Conservation (phyloP, 805 yeast species). For the Saturnispora saitoi region DNA sequence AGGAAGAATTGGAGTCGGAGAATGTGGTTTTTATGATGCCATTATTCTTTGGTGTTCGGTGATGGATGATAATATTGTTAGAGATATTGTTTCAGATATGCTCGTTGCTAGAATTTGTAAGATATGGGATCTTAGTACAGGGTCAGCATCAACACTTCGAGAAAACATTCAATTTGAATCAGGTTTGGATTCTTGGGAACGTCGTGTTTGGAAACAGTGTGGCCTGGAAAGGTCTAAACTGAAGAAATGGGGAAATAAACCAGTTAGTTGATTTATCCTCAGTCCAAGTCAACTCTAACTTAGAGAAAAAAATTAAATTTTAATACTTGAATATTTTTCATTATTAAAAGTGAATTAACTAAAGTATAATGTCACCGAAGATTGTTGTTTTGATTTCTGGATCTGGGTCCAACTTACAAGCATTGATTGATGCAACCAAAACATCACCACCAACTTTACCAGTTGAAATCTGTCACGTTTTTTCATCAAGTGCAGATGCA, state of each 20-base stretch:
- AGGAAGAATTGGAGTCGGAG: not conserved
- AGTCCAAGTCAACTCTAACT: conserved; percentile 1
- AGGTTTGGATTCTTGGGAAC: conserved; percentile 73
- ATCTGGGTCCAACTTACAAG: conserved; percentile 92
- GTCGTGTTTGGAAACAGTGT: conserved; percentile 43
- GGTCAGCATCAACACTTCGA: conserved; percentile 10
- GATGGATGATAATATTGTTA: conserved; percentile 57
- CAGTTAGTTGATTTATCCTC: not conserved
- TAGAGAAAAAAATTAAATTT: not conserved
- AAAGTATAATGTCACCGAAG: conserved; percentile 9
- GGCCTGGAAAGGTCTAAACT: conserved; percentile 21
- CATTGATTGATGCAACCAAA: conserved; percentile 67
- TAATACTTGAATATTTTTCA: not conserved
- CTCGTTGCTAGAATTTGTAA: conserved; percentile 58
- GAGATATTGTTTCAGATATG: conserved; percentile 39
- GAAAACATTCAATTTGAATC: conserved; percentile 36
- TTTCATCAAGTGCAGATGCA: conserved; percentile 81
- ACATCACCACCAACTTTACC: conserved; percentile 27
- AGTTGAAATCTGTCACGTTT: conserved; percentile 58
- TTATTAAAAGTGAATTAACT: not conserved
- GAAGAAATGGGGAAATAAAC: conserved; percentile 1
- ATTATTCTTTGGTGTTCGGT: conserved; percentile 72
- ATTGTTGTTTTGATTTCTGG: conserved; percentile 87
- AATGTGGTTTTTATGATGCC: conserved; percentile 44
- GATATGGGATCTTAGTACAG: conserved; percentile 50